A percentile compares a stretch with the other conserved stretches of the same genome.
Evolutionary conservation across 768 basidiomycete genomes (phyloP).

Genomic region (Kwoniella pini): DNA sequence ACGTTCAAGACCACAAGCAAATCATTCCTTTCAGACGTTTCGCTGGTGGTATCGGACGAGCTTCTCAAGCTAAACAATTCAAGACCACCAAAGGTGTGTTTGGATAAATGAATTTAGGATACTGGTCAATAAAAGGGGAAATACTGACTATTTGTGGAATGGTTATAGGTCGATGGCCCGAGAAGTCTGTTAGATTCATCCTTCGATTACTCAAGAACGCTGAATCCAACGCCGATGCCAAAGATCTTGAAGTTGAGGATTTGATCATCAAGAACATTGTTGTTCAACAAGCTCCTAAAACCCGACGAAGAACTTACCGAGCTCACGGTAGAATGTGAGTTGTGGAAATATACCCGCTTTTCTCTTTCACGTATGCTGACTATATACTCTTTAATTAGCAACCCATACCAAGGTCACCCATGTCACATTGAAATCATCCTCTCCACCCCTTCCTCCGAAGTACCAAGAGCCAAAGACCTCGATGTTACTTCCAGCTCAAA

Average conservation of each 20-base stretch:
- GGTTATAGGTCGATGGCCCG: slow-evolving; percentile 95
- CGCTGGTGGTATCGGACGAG: slow-evolving; percentile 90
- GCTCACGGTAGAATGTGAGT: slow-evolving; percentile 56
- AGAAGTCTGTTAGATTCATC: slow-evolving; percentile 96
- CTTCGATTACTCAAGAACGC: slow-evolving; percentile 95
- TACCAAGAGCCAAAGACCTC: slow-evolving; percentile 90
- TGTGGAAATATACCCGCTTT: too few species aligned
- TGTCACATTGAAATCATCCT: slow-evolving; percentile 91
- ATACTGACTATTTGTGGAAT: background rate
- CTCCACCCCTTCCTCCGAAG: slow-evolving; percentile 71
- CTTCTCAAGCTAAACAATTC: slow-evolving; percentile 94
- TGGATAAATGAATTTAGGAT: too few species aligned
- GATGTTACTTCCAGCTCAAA: slow-evolving; percentile 58
- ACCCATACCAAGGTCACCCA: slow-evolving; percentile 98
- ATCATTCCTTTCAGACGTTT: slow-evolving; percentile 95
- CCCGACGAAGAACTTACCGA: slow-evolving; percentile 97
- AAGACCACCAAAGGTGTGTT: slow-evolving; percentile 91
- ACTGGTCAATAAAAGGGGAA: background rate
- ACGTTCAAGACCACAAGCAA: slow-evolving; percentile 95
- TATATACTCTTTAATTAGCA: slow-evolving; percentile 57
- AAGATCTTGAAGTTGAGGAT: slow-evolving; percentile 90
- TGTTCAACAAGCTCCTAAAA: slow-evolving; percentile 99
- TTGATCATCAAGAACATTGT: slow-evolving; percentile 94
- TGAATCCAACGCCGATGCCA: slow-evolving; percentile 97
- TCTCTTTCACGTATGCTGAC: too few species aligned